phyloP scores from a whole-genome alignment of 495 filamentous ascomycete species.

The Amorphotheca resinae region DNA sequence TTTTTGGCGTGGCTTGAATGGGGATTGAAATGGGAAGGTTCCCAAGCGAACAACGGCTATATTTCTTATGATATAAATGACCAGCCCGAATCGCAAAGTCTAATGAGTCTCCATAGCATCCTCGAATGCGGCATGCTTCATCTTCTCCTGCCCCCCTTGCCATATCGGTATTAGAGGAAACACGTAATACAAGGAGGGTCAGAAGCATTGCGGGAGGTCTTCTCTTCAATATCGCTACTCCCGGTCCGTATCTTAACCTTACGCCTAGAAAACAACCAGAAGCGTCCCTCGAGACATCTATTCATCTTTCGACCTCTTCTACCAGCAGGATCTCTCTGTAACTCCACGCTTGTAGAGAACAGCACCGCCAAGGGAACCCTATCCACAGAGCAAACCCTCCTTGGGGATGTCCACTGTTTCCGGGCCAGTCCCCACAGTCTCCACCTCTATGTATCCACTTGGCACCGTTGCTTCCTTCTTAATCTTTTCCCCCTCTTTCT shows the following conservation, averaged over 20 bases:
- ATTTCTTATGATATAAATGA: background rate
- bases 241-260: no score
- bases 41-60: background rate
- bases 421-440: background rate
- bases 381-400: slow-evolving; percentile 33
- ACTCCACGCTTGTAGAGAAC: no score
- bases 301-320: no score
- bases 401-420: slow-evolving; percentile 25
- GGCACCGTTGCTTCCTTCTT: slow-evolving; percentile 1
- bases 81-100: background rate
- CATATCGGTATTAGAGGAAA: no score
- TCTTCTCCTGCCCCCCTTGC: no score
- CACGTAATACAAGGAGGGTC: no score
- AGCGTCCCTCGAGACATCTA: no score
- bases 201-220: no score
- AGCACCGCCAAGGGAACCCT: no score
- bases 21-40: background rate
- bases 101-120: background rate
- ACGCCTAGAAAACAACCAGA: no score
- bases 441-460: slow-evolving; percentile 8
- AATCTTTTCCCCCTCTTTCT: slow-evolving; percentile 14
- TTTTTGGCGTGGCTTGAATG: background rate
- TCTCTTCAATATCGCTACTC: no score
- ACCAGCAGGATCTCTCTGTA: no score
- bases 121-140: background rate